These are phyloP conservation scores for Alopecurus myosuroides DNA, from an alignment of 176 grass and related monocot species.

Conservation along the genomic window DNA sequence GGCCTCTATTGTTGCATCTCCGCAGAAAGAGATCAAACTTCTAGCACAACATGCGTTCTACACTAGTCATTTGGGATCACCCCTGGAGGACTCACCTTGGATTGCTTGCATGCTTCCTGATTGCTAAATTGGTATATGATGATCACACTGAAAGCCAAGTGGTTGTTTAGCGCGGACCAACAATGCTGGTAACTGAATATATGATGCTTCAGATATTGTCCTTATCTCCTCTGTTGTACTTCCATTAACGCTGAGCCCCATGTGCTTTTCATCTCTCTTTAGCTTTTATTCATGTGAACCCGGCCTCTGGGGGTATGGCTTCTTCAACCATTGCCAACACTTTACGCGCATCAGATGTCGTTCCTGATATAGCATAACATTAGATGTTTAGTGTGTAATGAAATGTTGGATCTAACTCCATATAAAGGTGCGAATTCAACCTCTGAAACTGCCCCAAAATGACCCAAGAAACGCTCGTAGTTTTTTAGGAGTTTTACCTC, in stretches of 20 bases:
- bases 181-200: not conserved
- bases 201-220: not conserved
- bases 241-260: not conserved
- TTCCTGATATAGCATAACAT: not conserved
- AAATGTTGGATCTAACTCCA: not conserved
- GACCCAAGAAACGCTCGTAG: not conserved
- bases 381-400: not conserved
- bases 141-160: constrained; percentile 23
- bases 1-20: not conserved
- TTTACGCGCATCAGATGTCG: not conserved
- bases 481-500: no score
- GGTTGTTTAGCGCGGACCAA: not conserved
- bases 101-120: constrained; percentile 23
- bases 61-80: not conserved
- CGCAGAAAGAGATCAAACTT: not conserved
- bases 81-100: not conserved
- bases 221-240: not conserved
- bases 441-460: not conserved
- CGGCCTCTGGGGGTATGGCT: not conserved
- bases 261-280: not conserved
- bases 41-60: not conserved
- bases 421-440: no score
- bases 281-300: not conserved
- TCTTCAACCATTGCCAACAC: not conserved
- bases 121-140: constrained; percentile 22